Conservation (phyloP, 352 stramenopile species). For the Phytophthora pinifolia region DNA sequence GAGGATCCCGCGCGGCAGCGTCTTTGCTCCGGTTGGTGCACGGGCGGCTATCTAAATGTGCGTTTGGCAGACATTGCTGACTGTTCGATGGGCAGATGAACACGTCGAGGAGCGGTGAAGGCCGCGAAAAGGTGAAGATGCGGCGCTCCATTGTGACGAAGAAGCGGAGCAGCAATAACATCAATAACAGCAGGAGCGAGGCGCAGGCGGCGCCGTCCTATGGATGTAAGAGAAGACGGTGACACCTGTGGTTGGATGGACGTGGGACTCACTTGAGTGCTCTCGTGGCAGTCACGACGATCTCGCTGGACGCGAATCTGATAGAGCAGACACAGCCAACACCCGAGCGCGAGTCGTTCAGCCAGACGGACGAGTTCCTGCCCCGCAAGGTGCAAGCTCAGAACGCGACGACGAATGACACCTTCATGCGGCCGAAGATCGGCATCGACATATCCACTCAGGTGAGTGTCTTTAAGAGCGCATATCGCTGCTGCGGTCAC, state of each 20-base stretch:
- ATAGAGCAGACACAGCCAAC: conserved; percentile 51
- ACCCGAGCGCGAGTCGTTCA: conserved; percentile 45
- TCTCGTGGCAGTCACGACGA: conserved; percentile 40
- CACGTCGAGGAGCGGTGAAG: conserved; percentile 15
- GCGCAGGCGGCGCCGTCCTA: conserved; percentile 33
- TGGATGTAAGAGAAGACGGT: conserved; percentile 29
- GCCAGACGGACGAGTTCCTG: conserved; percentile 73
- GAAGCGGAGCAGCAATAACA: conserved; percentile 32
- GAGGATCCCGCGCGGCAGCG: conserved; percentile 57
- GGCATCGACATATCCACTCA: conserved; percentile 75
- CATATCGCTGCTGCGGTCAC: not conserved
- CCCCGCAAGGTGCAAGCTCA: conserved; percentile 35
- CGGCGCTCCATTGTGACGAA: conserved; percentile 16
- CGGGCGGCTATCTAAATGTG: not conserved
- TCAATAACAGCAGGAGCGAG: conserved; percentile 19
- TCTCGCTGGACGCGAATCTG: conserved; percentile 61
- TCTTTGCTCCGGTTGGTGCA: conserved; percentile 55
- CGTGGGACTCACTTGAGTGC: not conserved
- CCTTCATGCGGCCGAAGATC: conserved; percentile 65
- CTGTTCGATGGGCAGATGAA: conserved; percentile 8
- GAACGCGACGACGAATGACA: conserved; percentile 43
- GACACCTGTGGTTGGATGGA: not conserved
- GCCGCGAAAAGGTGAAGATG: conserved; percentile 40
- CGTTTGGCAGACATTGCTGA: not conserved
- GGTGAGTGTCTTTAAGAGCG: conserved; percentile 21